phyloP scores from a whole-genome alignment of 192 early-diverging fungal species.

The Mortierella hygrophila region DNA sequence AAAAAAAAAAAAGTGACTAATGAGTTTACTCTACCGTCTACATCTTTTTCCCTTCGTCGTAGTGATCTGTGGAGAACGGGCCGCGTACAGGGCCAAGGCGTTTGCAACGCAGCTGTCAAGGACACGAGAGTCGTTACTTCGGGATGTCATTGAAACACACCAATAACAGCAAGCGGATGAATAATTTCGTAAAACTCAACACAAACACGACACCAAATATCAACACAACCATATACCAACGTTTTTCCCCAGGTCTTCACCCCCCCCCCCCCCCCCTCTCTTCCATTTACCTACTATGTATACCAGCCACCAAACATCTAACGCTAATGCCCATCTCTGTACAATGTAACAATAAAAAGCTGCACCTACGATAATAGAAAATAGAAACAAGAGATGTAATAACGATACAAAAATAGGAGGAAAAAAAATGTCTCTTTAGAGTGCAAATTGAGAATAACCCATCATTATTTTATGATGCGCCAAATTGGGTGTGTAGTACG shows the following conservation, averaged over 20 bases:
- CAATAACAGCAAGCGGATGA: slow-evolving; percentile 10
- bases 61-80: slow-evolving; percentile 79
- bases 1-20: not conserved
- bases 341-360: not conserved
- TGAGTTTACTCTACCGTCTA: not conserved
- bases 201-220: not conserved
- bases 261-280: not conserved
- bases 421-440: slow-evolving; percentile 21
- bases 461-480: not conserved
- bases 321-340: not conserved
- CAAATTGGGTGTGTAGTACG: not conserved
- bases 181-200: too few relatives aligned
- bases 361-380: not conserved
- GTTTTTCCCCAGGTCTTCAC: not conserved
- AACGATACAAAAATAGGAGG: not conserved
- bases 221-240: not conserved
- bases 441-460: not conserved
- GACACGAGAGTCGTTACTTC: slow-evolving; percentile 71
- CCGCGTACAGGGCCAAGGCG: slow-evolving; percentile 71
- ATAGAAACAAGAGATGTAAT: not conserved
- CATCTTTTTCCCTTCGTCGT: slow-evolving; percentile 11
- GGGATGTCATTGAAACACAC: slow-evolving; percentile 65
- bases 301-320: not conserved
- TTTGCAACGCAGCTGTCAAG: slow-evolving; percentile 76
- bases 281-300: not conserved